phyloP scores from a whole-genome alignment of 1,284 basidiomycete genomes.

The Sporisorium iseilematis-ciliati region DNA sequence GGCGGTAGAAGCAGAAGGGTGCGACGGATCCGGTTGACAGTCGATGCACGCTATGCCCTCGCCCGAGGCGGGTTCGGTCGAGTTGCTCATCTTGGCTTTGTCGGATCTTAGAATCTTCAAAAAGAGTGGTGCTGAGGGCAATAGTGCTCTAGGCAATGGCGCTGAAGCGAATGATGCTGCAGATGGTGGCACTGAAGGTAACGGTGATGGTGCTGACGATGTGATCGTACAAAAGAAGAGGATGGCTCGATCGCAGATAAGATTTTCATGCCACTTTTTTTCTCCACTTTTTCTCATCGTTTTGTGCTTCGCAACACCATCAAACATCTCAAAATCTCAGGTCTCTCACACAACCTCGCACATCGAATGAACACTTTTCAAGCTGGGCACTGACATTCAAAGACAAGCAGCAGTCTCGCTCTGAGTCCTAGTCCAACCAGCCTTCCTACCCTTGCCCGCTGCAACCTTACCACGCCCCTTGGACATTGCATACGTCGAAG shows the following conservation, averaged over 20 bases:
- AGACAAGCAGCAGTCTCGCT: constrained; percentile 29
- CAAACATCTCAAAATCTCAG: not conserved
- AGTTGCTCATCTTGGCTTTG: not conserved
- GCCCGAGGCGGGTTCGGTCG: not conserved
- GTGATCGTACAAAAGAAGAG: not conserved
- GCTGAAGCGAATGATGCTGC: not conserved
- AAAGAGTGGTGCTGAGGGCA: no score
- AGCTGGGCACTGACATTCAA: not conserved
- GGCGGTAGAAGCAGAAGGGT: not conserved
- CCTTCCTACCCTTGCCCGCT: not conserved
- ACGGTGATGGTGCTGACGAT: not conserved
- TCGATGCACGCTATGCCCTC: constrained; percentile 16
- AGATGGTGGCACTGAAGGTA: not conserved
- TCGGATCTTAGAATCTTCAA: no score
- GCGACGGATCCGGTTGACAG: constrained; percentile 11
- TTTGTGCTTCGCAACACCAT: not conserved
- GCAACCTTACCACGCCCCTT: constrained; percentile 8
- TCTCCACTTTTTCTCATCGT: not conserved
- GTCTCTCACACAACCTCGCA: not conserved
- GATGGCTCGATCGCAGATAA: constrained; percentile 7
- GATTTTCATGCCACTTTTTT: not conserved
- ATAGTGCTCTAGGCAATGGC: not conserved
- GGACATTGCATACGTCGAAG: constrained; percentile 15
- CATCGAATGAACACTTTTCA: not conserved
- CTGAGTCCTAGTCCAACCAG: constrained; percentile 17